Evolutionary conservation across 2,329 filamentous ascomycete genomes (phyloP), one percentile per base, ranked within the genome.

Genomic region (Blastomyces silverae): DNA sequence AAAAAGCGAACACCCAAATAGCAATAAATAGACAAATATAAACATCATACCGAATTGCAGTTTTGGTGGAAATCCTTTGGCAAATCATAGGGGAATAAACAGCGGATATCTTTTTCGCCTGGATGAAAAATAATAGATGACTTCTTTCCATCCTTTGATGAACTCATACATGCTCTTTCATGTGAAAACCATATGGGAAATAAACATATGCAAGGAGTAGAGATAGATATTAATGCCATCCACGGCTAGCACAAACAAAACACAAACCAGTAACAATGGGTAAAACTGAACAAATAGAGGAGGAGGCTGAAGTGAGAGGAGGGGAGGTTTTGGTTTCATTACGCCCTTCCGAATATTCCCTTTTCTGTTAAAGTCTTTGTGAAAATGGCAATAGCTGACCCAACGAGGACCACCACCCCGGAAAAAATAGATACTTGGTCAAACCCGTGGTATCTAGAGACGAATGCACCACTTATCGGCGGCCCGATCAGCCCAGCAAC

Each of bases 381-480:
- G n/a, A 56, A n/a, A 37, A 56, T 8, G 17, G 53, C 53, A 46
- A 61, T 13, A 6, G 39, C 58, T 22, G 42, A 61, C 50, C 58
- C 58, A 61, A 34, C 44, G 25, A 61, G 31, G 8, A 48, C 58
- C 20, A 61, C 6, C 39, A 48, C 39, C 8, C 58, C 58, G 28
- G 58, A 50, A 48, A 56, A 58, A 7, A 31, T 22, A 31, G 52
- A 42, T 15, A 57, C 53, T 39, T 28, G 2, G 39, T n/a, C 11
- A 63, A 46, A 63, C 13, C 50, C 39, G 46, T 55, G 31, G 37
- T 57, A 82, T 66, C 60, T 25, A 48, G 46, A 48, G 22, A 66
- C 37, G 8, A 67, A 52, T 3, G 44, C 66, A n/a, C 66, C 66
- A 22, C 48, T 66, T 22, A 67, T 66, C 20, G 66, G 66, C 28